phyloP scores from a whole-genome alignment of 164 flowering plant species.

The Platanus orientalis region DNA sequence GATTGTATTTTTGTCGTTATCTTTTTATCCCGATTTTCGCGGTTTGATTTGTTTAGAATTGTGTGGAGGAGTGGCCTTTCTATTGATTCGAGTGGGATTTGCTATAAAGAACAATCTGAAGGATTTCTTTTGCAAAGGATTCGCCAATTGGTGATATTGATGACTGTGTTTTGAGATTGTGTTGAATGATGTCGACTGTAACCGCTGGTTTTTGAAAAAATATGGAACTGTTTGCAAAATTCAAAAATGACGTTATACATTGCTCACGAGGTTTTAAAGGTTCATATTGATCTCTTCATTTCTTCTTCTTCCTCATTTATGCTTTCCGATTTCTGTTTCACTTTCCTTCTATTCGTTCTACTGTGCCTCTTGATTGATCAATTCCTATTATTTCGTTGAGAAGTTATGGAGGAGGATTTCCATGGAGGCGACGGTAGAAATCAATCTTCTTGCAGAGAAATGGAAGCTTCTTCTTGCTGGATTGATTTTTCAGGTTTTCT shows the following conservation, averaged over 20 bases:
- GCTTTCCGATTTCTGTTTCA: not conserved
- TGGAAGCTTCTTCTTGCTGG: constrained; percentile 90
- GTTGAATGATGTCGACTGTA: constrained; percentile 28
- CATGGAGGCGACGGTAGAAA: constrained; percentile 61
- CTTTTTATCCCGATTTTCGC: not conserved
- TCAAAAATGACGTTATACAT: constrained; percentile 72
- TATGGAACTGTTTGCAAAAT: constrained; percentile 41
- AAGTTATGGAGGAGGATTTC: constrained; percentile 91
- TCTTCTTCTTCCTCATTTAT: not conserved
- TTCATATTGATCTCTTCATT: constrained; percentile 23
- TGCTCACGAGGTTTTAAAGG: constrained; percentile 95
- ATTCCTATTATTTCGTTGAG: constrained; percentile 16
- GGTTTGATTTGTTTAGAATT: not conserved
- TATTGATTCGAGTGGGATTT: too few species aligned
- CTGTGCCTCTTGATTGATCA: constrained; percentile 4
- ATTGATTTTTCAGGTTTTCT: constrained; percentile 67
- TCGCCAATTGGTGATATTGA: not conserved
- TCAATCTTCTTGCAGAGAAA: constrained; percentile 65
- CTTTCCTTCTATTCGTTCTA: not conserved
- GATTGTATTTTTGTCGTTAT: too few species aligned
- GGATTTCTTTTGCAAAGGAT: constrained; percentile 8
- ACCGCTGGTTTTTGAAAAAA: constrained; percentile 37
- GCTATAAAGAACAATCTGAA: not conserved
- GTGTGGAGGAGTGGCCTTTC: not conserved
- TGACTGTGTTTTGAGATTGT: constrained; percentile 10